Base-by-base conservation (phyloP, 2,329 filamentous ascomycete species). In the Scedosporium boydii region DNA sequence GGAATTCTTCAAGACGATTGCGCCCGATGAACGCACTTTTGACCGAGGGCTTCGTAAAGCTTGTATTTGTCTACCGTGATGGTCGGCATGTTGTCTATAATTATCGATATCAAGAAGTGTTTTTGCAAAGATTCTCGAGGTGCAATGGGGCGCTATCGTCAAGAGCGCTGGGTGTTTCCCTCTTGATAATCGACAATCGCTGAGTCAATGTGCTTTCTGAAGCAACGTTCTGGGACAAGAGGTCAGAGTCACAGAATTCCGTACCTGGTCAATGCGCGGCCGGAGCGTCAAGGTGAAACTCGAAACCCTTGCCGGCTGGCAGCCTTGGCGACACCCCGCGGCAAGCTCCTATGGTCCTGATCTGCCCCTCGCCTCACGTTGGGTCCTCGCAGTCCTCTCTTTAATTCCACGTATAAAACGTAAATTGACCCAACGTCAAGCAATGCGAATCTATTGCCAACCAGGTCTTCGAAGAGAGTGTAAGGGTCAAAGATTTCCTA, bases 51-150 rank as follows among this genome's bases (percentile, higher is more conserved):
- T 79, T 96, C 87, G 83, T 90, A 98, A 73, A 99, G 90, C 73
- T 88, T 91, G 71, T 92, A 93, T 81, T 98, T 99, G 82, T 98
- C 90, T 70, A 98, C 93, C 69, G 88, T 84, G 70, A 99, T 97
- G 74, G 95, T 99, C 78, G 95, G 95, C 95, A 97, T 97, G 68
- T 57, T 46, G 16, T 26, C 6, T 29, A 51, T 53, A 51, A 41
- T 41, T 51, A 51, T 23, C 3, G 44, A 26, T 60, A 14, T 51
- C 26, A 26, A 44, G n/a, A 26, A 55, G 51, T 23, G 2, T 16
- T 61, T 53, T 60, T 23, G 21, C 26, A 16, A 38, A 16, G 18
- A 10, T 16, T 56, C 21, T 51, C 26, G 23, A 29, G 29, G 23
- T 51, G 48, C 46, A 26, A 46, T 38, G 59, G 56, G 59, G 42